Base-by-base conservation (phyloP, 192 early-diverging fungal species). In the Gonapodya prolifera region DNA sequence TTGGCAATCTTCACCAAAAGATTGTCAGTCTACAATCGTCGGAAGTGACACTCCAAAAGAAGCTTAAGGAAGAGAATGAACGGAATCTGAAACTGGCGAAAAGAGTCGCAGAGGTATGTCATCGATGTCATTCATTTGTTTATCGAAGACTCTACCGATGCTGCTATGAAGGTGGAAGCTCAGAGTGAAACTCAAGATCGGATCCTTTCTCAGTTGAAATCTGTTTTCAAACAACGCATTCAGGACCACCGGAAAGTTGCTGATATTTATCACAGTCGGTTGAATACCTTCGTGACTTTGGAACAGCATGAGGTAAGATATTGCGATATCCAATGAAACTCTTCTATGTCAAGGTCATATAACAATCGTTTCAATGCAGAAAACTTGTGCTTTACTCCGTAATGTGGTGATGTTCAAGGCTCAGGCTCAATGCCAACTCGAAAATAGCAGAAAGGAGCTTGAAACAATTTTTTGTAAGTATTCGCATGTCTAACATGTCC, bases 1-100 rank as follows among this genome's bases (percentile, higher is more conserved):
- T 89, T 31, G 88, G 88, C 0, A 84, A 89, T 75, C 77, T 89
- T 75, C 83, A 89, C 75, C 81, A 89, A 32, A 83, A 89, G 45
- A 89, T 89, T 34, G 34, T 85, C 18, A 81, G 81, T 18, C 77
- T 89, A 2, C 85, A 89, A 85, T 77, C 85, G 74, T 80, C 81
- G 36, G 86, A 89, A 75, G 79, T 82, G 16, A 30, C 18, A 33
- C 74, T 75, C 2, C 28, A 80, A 75, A 35, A 80, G 17, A 81
- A 86, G 74, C 34, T 80, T 0, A 83, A 86, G 35, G 34, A 36
- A n/a, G 30, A 75, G 17, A 76, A 83, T 35, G 78, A 34, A 13
- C 84, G 85, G 70, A 77, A 75, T 70, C 69, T 80, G 18, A 77
- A 76, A 31, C 69, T 86, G 31, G 84, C 88, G 79, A 79, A 35